phyloP scores from a whole-genome alignment of 176 grass and related monocot species.

The Zea luxurians region DNA sequence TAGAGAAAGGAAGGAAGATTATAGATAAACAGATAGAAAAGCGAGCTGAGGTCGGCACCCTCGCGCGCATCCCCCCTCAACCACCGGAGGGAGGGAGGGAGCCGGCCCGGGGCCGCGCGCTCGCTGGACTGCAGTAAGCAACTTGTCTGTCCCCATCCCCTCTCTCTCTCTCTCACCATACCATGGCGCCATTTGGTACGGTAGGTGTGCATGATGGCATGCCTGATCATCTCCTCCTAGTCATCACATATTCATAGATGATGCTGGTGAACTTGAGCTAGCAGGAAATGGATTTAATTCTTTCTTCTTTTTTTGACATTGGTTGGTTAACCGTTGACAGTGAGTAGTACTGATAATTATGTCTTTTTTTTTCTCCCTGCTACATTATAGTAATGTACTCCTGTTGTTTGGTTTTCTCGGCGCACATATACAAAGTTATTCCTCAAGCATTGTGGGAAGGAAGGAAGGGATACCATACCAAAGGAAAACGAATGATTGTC shows the following conservation, averaged over 20 bases:
- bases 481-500: slow-evolving; percentile 45
- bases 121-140: slow-evolving; percentile 33
- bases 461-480: slow-evolving; percentile 5
- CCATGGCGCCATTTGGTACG: slow-evolving; percentile 22
- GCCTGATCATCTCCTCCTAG: background rate
- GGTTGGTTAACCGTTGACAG: background rate
- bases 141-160: slow-evolving; percentile 29
- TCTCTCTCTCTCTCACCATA: background rate
- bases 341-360: background rate
- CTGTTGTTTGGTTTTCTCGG: too few relatives aligned
- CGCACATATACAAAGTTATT: background rate
- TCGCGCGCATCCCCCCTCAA: slow-evolving; percentile 34
- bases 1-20: background rate
- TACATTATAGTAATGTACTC: background rate
- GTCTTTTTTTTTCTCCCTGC: background rate
- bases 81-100: background rate
- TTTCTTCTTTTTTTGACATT: background rate
- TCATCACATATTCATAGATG: background rate
- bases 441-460: background rate
- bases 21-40: slow-evolving; percentile 27
- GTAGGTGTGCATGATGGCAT: slow-evolving; percentile 35
- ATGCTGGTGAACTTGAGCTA: background rate
- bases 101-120: slow-evolving; percentile 15
- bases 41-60: slow-evolving; percentile 2
- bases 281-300: background rate